phyloP scores from a whole-genome alignment of 371 early-diverging fungal species.

The Syncephalis plumigaleata region DNA sequence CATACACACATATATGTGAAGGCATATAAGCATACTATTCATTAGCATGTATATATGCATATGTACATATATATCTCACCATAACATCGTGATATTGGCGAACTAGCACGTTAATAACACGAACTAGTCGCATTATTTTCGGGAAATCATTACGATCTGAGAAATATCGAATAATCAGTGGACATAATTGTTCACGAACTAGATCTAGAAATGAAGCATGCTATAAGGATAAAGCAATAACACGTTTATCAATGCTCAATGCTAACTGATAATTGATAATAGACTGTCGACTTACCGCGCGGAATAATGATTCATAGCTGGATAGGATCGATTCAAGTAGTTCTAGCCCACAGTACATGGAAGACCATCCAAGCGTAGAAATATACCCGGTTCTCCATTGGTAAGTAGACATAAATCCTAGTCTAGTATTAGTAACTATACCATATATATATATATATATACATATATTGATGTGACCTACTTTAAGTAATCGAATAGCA shows the following conservation, averaged over 20 bases:
- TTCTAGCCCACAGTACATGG: constrained; percentile 81
- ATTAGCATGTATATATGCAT: not conserved
- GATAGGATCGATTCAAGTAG: constrained; percentile 76
- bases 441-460: not conserved
- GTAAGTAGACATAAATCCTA: constrained; percentile 56
- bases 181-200: constrained; percentile 69
- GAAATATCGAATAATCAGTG: constrained; percentile 73
- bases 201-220: constrained; percentile 51
- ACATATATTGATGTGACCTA: no score
- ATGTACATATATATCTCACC: constrained; percentile 16
- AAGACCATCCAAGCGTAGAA: constrained; percentile 39
- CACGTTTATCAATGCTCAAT: no score
- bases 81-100: constrained; percentile 57
- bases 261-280: not conserved
- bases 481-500: constrained; percentile 70
- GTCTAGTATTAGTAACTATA: not conserved
- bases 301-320: constrained; percentile 57
- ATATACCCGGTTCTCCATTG: constrained; percentile 41
- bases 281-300: constrained; percentile 26
- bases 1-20: no score
- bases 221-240: constrained; percentile 13
- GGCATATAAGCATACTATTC: constrained; percentile 2
- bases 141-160: constrained; percentile 78
- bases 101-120: constrained; percentile 65
- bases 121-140: constrained; percentile 61